Base-by-base conservation (phyloP, 2,329 filamentous ascomycete genomes). In the Stemphylium beticola region DNA sequence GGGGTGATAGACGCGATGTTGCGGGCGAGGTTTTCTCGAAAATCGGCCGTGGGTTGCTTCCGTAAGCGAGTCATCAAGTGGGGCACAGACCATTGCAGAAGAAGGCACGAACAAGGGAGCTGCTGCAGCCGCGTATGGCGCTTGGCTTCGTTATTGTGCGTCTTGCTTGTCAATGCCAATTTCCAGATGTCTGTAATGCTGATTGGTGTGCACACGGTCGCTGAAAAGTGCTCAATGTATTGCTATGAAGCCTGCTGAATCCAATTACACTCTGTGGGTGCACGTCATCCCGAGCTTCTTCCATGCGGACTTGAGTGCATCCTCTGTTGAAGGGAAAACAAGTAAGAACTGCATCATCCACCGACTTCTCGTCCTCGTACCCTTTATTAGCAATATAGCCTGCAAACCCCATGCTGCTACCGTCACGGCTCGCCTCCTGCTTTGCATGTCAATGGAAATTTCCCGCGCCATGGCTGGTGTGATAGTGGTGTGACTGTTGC, bases 1-100 rank as follows among this genome's bases (percentile, higher is more conserved):
- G 60, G 58, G 64, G 57, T 63, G 57, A 62, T 66, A 65, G 69
- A 66, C 68, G 66, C 65, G 71, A 66, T 61, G 60, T 64, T 57
- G 64, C 58, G 52, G 61, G 55, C 56, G 67, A 55, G 52, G 64
- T 63, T 68, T 62, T 61, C 46, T 52, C 45, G 46, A 50, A 44
- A 40, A 40, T 50, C 37, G 51, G 50, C 46, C 48, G 51, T 54
- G 51, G 61, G 57, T 64, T 60, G 44, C 47, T 53, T 46, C 43
- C 48, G 53, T 55, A 55, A 55, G 52, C 52, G 52, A 55, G 52
- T 55, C 38, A 46, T 7, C n/a, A 7, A 46, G 52, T 55, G 47
- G 52, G 52, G 47, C 52, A 51, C 49, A 42, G 52, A 55, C 52
- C 39, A 49, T 55, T 49, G 38, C 37, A 48, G 18, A 47, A 45